Evolutionary conservation across 1,284 basidiomycete genomes (phyloP).

Genomic region (Cutaneotrichosporon cyanovorans): DNA sequence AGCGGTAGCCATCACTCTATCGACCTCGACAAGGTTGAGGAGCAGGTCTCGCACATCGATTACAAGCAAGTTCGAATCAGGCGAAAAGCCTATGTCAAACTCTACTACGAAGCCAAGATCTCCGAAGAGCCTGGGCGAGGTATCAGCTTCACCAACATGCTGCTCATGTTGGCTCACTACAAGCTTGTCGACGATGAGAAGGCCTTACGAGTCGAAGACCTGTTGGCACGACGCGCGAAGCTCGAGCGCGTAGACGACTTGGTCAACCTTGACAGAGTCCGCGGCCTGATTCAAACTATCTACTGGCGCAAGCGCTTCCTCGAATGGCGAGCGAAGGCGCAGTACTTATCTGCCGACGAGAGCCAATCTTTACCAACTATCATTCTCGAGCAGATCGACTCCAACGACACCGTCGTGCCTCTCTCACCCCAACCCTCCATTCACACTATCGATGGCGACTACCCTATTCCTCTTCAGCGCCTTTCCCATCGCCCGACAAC

Average conservation of each 20-base stretch:
- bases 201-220: constrained; percentile 73
- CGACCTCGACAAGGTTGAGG: constrained; percentile 59
- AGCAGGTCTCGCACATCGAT: constrained; percentile 59
- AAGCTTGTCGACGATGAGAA: constrained; percentile 84
- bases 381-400: constrained; percentile 31
- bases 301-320: constrained; percentile 65
- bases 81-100: constrained; percentile 60
- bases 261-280: constrained; percentile 74
- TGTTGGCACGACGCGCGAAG: constrained; percentile 65
- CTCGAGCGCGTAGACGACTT: constrained; percentile 72
- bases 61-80: constrained; percentile 57
- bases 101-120: constrained; percentile 79
- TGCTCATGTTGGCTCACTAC: constrained; percentile 80
- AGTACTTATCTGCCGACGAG: constrained; percentile 25
- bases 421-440: too few relatives aligned
- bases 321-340: constrained; percentile 22
- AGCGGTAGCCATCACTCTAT: constrained; percentile 49
- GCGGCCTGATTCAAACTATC: constrained; percentile 67
- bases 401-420: too few relatives aligned
- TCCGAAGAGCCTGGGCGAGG: constrained; percentile 64
- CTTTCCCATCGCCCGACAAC: too few relatives aligned
- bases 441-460: too few relatives aligned
- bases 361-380: constrained; percentile 42
- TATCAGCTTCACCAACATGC: constrained; percentile 87
- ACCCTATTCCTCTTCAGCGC: too few relatives aligned